Base-by-base conservation (phyloP, 768 basidiomycete species). In the Gloeophyllum trabeum region DNA sequence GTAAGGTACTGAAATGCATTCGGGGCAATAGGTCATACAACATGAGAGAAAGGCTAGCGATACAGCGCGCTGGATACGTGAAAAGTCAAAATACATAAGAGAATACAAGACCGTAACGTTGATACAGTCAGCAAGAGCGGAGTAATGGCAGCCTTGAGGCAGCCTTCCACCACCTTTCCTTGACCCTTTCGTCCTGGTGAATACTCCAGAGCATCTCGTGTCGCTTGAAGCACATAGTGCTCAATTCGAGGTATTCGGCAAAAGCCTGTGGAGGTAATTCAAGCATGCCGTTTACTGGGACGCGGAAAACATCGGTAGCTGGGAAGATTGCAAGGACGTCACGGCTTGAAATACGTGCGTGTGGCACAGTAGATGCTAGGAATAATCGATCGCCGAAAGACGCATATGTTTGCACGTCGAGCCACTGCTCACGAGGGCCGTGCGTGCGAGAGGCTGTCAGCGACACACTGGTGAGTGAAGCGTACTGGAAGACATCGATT, bases 361-460 rank as follows among this genome's bases (percentile, higher is more conserved):
- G 63, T 5, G 79, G 76, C 16, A 74, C 68, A 23, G 67, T 57
- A 2, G 75, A 70, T 1, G 73, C 71, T 45, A 85, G 70, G 61
- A 85, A 85, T 41, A 78, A 61, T 44, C 78, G 69, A 42, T 75
- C 71, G 34, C 76, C 79, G 45, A 85, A 80, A 0, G 76, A 79
- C 1, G 65, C 56, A 52, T 71, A 85, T 2, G 76, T 75, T 51
- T 72, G 67, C 13, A 85, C 83, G 46, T 85, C 80, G 39, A 85
- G 53, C 59, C 68, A 78, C 41, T 62, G 70, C 35, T 84, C 80
- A 35, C 63, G 61, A 28, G 64, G 63, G 32, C 55, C 63, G 57
- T 81, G 79, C 2, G 71, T 64, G 37, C 75, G 73, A 14, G 69
- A 62, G 36, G 75, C 82, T 84, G 50, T 25, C n/a, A 18, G 14